phyloP scores from a whole-genome alignment of 345 rosid species.

The Lepidium didymum region DNA sequence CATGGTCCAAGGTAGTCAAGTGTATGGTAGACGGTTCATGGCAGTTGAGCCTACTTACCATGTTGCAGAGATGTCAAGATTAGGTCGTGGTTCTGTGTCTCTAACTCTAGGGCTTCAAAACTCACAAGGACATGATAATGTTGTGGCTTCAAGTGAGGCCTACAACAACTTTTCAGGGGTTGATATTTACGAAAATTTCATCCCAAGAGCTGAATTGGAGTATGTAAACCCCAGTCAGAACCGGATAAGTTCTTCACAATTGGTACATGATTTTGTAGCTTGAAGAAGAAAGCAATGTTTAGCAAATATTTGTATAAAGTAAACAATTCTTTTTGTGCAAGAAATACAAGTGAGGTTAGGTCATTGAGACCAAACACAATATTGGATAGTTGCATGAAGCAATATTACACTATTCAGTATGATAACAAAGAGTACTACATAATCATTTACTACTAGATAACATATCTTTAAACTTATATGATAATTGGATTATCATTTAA shows the following conservation, averaged over 20 bases:
- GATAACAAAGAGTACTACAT: neutral
- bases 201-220: constrained; percentile 37
- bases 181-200: constrained; percentile 42
- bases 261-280: constrained; percentile 75
- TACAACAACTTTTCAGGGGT: constrained; percentile 17
- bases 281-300: constrained; percentile 15
- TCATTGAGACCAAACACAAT: constrained; percentile 11
- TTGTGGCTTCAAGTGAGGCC: constrained; percentile 35
- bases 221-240: constrained; percentile 58
- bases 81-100: constrained; percentile 62
- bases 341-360: constrained; percentile 13
- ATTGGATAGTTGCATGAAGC: neutral
- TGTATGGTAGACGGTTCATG: constrained; percentile 32
- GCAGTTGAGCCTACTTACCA: constrained; percentile 16
- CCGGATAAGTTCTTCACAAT: constrained; percentile 56
- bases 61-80: constrained; percentile 54
- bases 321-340: constrained; percentile 19
- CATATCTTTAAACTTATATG: constrained; percentile 7
- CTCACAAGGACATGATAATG: constrained; percentile 43
- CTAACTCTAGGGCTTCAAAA: constrained; percentile 86
- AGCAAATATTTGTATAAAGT: constrained; percentile 22
- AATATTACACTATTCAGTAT: neutral
- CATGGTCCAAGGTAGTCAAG: constrained; percentile 45
- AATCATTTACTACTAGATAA: neutral
- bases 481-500: constrained; percentile 1